Percentiles rank a stretch among this genome's conserved stretches.
phyloP scores from a whole-genome alignment of 2,329 filamentous ascomycete genomes.

The Verticillium zaregamsianum region DNA sequence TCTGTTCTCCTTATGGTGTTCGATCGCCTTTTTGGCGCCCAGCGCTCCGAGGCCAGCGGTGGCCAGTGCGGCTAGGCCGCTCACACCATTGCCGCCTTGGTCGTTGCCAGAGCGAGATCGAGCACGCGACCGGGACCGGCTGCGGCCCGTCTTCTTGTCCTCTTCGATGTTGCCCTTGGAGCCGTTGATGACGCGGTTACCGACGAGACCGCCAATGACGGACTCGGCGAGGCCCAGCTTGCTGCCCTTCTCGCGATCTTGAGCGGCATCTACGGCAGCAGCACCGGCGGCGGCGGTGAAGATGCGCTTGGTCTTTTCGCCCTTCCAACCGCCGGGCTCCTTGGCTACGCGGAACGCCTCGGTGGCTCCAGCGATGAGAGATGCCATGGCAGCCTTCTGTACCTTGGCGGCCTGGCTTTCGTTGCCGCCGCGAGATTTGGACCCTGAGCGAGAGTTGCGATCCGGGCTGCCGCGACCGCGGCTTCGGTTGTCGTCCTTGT shows the following conservation, averaged over 20 bases:
- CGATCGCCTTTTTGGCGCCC: constrained; percentile 56
- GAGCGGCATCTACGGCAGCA: constrained; percentile 76
- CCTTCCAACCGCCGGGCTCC: constrained; percentile 83
- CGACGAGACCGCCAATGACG: constrained; percentile 81
- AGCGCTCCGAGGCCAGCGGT: constrained; percentile 59
- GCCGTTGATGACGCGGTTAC: constrained; percentile 82
- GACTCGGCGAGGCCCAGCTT: constrained; percentile 83
- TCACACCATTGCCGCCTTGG: constrained; percentile 37
- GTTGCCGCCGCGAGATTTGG: constrained; percentile 39
- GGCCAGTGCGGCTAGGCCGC: constrained; percentile 57
- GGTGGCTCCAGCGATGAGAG: constrained; percentile 81
- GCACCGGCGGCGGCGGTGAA: constrained; percentile 83
- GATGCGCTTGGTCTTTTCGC: constrained; percentile 86
- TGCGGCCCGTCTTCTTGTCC: constrained; percentile 56
- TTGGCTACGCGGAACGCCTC: constrained; percentile 90
- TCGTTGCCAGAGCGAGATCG: constrained; percentile 46
- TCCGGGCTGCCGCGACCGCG: constrained; percentile 26
- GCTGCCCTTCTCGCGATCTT: constrained; percentile 68
- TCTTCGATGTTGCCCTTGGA: constrained; percentile 62
- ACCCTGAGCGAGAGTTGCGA: constrained; percentile 40
- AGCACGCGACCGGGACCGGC: constrained; percentile 64
- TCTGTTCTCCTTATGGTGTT: constrained; percentile 26
- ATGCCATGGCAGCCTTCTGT: constrained; percentile 86
- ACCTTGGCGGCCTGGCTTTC: constrained; percentile 64
- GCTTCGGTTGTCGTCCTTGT: constrained; percentile 23